These are phyloP conservation scores for Westerdykella ornata DNA, from an alignment of 2,329 filamentous ascomycete genomes.

Conservation along the genomic window DNA sequence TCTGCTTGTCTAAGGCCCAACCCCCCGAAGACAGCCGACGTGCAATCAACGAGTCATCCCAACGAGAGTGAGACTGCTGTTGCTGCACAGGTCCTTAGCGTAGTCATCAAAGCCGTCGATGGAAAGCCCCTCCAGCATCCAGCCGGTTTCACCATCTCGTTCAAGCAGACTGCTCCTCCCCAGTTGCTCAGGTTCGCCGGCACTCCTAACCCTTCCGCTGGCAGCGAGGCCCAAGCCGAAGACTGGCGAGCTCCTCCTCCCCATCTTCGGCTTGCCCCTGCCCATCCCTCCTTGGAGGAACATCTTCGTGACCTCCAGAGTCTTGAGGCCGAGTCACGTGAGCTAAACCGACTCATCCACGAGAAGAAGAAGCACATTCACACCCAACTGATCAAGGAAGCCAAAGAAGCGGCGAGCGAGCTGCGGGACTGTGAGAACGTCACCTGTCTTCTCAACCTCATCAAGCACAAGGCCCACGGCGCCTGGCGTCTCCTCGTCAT, in stretches of 20 bases:
- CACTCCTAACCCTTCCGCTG: constrained; percentile 27
- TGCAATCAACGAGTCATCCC: neutral
- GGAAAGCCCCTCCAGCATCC: constrained; percentile 25
- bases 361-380: constrained; percentile 33
- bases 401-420: constrained; percentile 33
- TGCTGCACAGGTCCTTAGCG: constrained; percentile 35
- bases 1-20: constrained; percentile 32
- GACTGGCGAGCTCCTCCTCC: constrained; percentile 35
- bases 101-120: constrained; percentile 37
- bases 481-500: constrained; percentile 28
- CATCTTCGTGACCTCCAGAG: constrained; percentile 38
- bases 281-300: constrained; percentile 27
- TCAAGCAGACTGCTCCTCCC: constrained; percentile 33
- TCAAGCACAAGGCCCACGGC: constrained; percentile 33
- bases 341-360: constrained; percentile 35
- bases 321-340: constrained; percentile 36
- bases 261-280: constrained; percentile 18
- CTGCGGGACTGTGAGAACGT: constrained; percentile 41
- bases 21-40: neutral
- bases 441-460: constrained; percentile 38
- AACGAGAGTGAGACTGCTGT: no score
- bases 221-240: constrained; percentile 21
- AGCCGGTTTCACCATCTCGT: constrained; percentile 37
- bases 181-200: constrained; percentile 33
- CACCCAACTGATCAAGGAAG: constrained; percentile 24